phyloP scores from a whole-genome alignment of 78 protist genomes.

The Cyanophora paradoxa region DNA sequence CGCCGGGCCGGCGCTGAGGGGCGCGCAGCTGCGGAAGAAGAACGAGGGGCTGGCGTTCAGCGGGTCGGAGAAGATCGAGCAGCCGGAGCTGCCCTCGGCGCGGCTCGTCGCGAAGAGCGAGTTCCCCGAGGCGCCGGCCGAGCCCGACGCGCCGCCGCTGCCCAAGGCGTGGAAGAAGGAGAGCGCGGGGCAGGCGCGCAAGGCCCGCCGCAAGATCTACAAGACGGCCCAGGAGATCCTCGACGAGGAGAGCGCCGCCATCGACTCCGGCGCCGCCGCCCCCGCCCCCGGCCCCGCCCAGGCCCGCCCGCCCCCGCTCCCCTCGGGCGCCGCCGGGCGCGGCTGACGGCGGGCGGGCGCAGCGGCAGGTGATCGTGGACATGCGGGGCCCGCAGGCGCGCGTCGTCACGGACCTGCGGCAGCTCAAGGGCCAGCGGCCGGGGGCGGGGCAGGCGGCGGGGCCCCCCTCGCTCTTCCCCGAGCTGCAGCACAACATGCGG shows the following conservation, averaged over 20 bases:
- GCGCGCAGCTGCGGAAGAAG: neutral
- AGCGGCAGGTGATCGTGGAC: neutral
- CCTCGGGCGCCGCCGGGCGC: neutral
- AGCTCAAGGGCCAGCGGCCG: neutral
- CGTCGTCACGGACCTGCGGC: neutral
- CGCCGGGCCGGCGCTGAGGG: too few relatives aligned
- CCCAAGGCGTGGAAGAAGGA: too few relatives aligned
- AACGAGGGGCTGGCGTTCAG: neutral
- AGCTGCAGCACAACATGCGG: constrained; percentile 4
- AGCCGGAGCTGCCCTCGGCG: too few relatives aligned
- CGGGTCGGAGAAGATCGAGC: too few relatives aligned
- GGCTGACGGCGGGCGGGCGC: neutral
- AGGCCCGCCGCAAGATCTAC: too few relatives aligned
- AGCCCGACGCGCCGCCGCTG: neutral
- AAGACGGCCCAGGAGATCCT: neutral
- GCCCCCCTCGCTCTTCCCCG: neutral
- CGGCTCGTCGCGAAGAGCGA: too few relatives aligned
- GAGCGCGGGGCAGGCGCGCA: too few relatives aligned
- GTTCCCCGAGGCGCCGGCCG: neutral
- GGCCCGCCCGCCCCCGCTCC: neutral
- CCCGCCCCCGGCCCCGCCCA: neutral
- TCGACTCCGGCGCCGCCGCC: neutral
- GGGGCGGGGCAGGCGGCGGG: neutral
- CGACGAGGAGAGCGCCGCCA: neutral
- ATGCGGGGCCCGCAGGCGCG: neutral